These are phyloP conservation scores for Agrostemma githago DNA, from an alignment of 148 eudicot genomes.

Conservation along the genomic window DNA sequence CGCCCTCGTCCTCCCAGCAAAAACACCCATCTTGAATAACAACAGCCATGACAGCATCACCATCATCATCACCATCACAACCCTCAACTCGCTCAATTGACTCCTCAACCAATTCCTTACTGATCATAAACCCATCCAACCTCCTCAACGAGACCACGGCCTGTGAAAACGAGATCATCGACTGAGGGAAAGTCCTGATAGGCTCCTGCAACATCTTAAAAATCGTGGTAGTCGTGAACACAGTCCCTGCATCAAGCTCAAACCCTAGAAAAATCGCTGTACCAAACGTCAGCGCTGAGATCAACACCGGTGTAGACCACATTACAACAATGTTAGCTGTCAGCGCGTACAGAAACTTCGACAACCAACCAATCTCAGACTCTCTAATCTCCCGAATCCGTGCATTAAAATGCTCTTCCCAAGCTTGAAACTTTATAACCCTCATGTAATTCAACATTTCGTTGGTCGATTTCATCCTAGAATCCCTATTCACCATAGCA, in stretches of 20 bases:
- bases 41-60: slow-evolving; percentile 30
- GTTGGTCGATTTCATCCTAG: slow-evolving; percentile 84
- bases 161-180: slow-evolving; percentile 86
- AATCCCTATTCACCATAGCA: slow-evolving; percentile 63
- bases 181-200: slow-evolving; percentile 84
- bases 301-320: slow-evolving; percentile 69
- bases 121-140: slow-evolving; percentile 66
- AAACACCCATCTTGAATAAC: slow-evolving; percentile 62
- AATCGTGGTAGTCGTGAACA: slow-evolving; percentile 67
- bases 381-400: slow-evolving; percentile 59
- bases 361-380: slow-evolving; percentile 68
- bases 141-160: slow-evolving; percentile 76
- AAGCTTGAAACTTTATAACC: slow-evolving; percentile 91
- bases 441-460: slow-evolving; percentile 96
- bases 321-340: slow-evolving; percentile 57
- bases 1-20: slow-evolving; percentile 83
- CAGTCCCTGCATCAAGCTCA: slow-evolving; percentile 64
- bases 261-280: slow-evolving; percentile 56
- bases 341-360: slow-evolving; percentile 63
- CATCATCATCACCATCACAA: slow-evolving; percentile 31
- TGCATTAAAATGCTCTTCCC: slow-evolving; percentile 83
- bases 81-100: slow-evolving; percentile 57
- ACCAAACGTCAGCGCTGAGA: slow-evolving; percentile 69
- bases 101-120: slow-evolving; percentile 62
- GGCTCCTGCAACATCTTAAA: slow-evolving; percentile 86